These are phyloP conservation scores for Ophiosphaerella narmari DNA, from an alignment of 2,329 filamentous ascomycete genomes.

Conservation along the genomic window DNA sequence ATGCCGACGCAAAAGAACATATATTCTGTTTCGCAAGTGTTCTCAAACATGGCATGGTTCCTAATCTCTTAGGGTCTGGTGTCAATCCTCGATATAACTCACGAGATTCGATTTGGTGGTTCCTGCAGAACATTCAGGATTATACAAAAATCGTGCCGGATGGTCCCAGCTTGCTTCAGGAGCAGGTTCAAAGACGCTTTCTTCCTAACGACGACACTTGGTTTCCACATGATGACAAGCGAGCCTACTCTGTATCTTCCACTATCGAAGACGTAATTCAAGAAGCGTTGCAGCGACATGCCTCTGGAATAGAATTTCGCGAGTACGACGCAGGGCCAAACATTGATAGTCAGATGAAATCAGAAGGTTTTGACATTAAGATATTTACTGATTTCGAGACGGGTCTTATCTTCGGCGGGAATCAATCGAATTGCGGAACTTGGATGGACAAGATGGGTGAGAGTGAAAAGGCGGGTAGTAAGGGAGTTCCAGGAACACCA, in stretches of 20 bases:
- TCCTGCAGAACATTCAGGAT: constrained; percentile 93
- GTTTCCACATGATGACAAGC: constrained; percentile 79
- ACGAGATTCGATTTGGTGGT: constrained; percentile 97
- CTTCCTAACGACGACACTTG: constrained; percentile 94
- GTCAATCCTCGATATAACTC: constrained; percentile 91
- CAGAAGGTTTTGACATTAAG: constrained; percentile 89
- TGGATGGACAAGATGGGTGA: constrained; percentile 99
- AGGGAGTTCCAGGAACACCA: constrained; percentile 93
- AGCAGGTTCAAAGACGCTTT: constrained; percentile 82
- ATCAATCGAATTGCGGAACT: constrained; percentile 92
- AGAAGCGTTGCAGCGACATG: constrained; percentile 90
- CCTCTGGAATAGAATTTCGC: constrained; percentile 85
- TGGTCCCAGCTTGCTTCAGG: constrained; percentile 73
- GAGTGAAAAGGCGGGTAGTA: constrained; percentile 84
- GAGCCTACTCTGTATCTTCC: constrained; percentile 83
- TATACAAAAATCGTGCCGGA: constrained; percentile 82
- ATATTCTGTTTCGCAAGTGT: constrained; percentile 95
- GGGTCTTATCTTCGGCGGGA: constrained; percentile 92
- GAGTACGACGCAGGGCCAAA: constrained; percentile 91
- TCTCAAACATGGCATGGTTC: constrained; percentile 97
- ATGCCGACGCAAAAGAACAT: constrained; percentile 87
- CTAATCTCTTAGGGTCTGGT: constrained; percentile 86
- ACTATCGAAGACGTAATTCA: constrained; percentile 89
- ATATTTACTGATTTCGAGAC: constrained; percentile 89
- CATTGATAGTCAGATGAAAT: constrained; percentile 90